phyloP scores from a whole-genome alignment of 768 basidiomycete species.

The Lactarius trivialis region DNA sequence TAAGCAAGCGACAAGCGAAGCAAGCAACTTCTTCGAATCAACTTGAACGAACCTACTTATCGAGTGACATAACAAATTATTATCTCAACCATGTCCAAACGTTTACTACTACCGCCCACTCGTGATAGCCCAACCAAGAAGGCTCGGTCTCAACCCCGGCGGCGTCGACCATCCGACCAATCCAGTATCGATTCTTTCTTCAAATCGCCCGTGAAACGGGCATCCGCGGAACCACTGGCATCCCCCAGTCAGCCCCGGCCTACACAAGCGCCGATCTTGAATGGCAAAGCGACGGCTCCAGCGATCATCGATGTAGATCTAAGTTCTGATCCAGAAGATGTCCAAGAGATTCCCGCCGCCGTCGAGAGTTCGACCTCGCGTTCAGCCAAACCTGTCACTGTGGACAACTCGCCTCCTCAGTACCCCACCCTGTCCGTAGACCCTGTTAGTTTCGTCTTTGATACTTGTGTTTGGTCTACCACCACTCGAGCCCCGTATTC shows the following conservation, averaged over 20 bases:
- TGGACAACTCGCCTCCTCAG: constrained; percentile 11
- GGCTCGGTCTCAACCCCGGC: background rate
- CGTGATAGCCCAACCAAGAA: background rate
- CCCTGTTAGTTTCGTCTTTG: constrained; percentile 40
- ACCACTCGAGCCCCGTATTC: constrained; percentile 51
- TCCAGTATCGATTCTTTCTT: constrained; percentile 18
- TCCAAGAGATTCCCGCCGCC: constrained; percentile 1
- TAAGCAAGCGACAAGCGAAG: background rate
- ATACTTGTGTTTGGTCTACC: constrained; percentile 39
- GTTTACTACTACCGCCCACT: constrained; percentile 1
- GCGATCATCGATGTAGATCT: constrained; percentile 34
- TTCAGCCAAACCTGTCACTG: background rate
- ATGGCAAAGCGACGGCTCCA: constrained; percentile 2
- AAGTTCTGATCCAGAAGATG: constrained; percentile 23
- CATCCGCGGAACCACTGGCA: constrained; percentile 12
- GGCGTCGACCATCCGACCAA: constrained; percentile 3
- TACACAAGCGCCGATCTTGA: constrained; percentile 1
- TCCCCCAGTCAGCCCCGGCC: background rate
- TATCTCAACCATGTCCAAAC: constrained; percentile 14
- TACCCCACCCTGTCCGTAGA: constrained; percentile 41
- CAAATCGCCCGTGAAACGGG: constrained; percentile 3
- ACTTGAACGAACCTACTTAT: background rate
- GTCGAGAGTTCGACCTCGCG: background rate
- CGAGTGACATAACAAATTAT: constrained; percentile 14
- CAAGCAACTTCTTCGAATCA: background rate